phyloP scores from a whole-genome alignment of 331 rosid genomes.

The Arachis monticola region DNA sequence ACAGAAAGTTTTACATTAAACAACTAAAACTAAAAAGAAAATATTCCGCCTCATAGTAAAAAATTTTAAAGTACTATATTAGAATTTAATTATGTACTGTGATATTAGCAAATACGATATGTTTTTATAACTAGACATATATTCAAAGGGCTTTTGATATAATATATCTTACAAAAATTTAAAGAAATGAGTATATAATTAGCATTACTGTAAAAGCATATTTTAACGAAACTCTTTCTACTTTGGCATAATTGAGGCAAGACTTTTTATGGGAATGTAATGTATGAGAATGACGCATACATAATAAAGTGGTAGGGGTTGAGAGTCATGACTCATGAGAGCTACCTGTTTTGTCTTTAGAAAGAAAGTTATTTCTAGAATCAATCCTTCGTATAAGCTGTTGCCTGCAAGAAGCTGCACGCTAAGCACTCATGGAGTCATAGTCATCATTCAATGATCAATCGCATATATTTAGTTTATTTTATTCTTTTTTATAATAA shows the following conservation, averaged over 20 bases:
- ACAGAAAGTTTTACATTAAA: too few relatives aligned
- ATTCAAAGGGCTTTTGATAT: too few relatives aligned
- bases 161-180: too few relatives aligned
- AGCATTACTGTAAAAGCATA: too few relatives aligned
- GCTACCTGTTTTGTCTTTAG: neutral
- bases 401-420: neutral
- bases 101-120: too few relatives aligned
- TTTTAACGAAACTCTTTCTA: neutral
- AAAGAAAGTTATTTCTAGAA: neutral
- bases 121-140: too few relatives aligned
- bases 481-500: too few relatives aligned
- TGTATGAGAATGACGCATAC: neutral
- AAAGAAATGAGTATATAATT: too few relatives aligned
- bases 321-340: neutral
- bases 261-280: constrained; percentile 4
- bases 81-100: too few relatives aligned
- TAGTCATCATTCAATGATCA: neutral
- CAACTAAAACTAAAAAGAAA: too few relatives aligned
- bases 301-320: constrained; percentile 1
- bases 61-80: too few relatives aligned
- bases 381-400: neutral
- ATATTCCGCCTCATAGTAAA: too few relatives aligned
- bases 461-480: neutral
- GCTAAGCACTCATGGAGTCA: neutral
- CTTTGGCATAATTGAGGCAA: neutral